Evolutionary conservation across 805 yeast species (phyloP).

Genomic region (Maudiozyma barnettii): DNA sequence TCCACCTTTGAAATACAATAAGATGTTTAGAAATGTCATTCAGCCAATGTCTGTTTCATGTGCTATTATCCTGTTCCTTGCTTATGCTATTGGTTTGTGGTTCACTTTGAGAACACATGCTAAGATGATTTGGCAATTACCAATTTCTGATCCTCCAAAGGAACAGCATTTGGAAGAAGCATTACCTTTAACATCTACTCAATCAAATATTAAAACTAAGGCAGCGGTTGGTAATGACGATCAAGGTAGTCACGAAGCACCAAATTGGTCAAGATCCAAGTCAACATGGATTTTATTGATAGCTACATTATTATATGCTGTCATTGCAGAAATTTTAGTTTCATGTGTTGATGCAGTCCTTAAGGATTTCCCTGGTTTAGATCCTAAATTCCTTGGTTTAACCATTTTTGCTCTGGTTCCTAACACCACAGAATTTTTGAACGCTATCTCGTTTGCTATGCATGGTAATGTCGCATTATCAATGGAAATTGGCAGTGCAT

Average conservation of each 20-base stretch:
- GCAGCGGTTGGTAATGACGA: not conserved
- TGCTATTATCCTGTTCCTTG: constrained; percentile 68
- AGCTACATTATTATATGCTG: constrained; percentile 81
- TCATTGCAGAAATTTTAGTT: constrained; percentile 89
- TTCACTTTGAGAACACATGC: constrained; percentile 95
- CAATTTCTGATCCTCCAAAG: constrained; percentile 15
- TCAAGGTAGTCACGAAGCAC: constrained; percentile 80
- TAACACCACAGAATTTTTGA: constrained; percentile 90
- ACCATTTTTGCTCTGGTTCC: constrained; percentile 95
- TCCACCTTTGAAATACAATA: constrained; percentile 63
- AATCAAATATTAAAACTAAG: constrained; percentile 5
- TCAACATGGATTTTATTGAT: constrained; percentile 72
- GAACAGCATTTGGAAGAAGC: constrained; percentile 5
- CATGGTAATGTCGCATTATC: constrained; percentile 93
- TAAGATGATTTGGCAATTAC: constrained; percentile 78
- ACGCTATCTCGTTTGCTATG: constrained; percentile 93
- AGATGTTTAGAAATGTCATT: constrained; percentile 55
- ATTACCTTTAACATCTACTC: constrained; percentile 2
- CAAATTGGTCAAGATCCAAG: constrained; percentile 88
- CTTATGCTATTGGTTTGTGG: constrained; percentile 81
- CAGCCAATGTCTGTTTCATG: constrained; percentile 77
- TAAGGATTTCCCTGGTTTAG: constrained; percentile 56
- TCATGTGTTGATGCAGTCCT: constrained; percentile 87
- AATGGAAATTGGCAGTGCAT: constrained; percentile 97
- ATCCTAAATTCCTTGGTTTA: constrained; percentile 85